These are phyloP conservation scores for Tinospora cordifolia DNA, from an alignment of 164 flowering plant genomes.

Conservation along the genomic window DNA sequence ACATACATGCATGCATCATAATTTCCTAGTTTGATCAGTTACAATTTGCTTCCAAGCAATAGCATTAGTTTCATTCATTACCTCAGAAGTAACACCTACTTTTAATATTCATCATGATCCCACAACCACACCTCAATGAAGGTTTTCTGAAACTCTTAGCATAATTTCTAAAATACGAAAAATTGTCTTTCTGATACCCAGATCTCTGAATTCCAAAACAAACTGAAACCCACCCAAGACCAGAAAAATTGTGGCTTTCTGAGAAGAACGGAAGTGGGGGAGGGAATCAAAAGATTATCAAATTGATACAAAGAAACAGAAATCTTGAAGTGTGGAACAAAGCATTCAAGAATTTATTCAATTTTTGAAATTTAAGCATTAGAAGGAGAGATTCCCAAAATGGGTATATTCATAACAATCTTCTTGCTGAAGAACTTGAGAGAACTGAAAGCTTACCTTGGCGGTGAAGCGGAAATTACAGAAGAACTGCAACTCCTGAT, in stretches of 20 bases:
- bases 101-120: not conserved
- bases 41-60: not conserved
- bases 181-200: not conserved
- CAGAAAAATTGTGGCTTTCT: not conserved
- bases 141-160: not conserved
- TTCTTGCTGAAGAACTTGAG: not conserved
- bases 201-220: not conserved
- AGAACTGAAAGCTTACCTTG: not conserved
- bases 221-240: not conserved
- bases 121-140: not conserved
- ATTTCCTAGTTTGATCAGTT: not conserved
- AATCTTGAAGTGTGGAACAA: not conserved
- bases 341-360: no score
- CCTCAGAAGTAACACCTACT: not conserved
- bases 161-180: not conserved
- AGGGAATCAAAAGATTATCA: not conserved
- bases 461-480: not conserved
- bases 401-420: not conserved
- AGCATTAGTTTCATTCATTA: not conserved
- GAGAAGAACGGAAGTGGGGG: no score
- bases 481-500: not conserved
- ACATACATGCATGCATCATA: no score
- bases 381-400: not conserved
- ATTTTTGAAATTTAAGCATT: no score
- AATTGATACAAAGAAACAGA: not conserved